phyloP scores from a whole-genome alignment of 2,329 filamentous ascomycete genomes.

The Fusarium sp. region DNA sequence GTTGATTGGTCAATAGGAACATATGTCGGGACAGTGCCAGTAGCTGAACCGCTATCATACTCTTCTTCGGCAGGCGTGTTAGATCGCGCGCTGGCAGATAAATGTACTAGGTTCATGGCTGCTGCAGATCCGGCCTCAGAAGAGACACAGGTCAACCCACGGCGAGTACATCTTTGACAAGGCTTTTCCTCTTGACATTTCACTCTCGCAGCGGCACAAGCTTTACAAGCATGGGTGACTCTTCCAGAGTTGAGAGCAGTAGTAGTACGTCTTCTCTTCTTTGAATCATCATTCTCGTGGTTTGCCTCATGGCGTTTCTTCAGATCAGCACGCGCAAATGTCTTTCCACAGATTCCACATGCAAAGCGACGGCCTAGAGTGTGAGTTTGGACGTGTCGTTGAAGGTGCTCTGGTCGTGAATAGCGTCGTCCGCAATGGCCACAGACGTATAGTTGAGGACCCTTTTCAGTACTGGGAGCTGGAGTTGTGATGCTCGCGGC shows the following conservation, averaged over 20 bases:
- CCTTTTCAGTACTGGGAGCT: slow-evolving; percentile 40
- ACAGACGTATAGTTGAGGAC: slow-evolving; percentile 60
- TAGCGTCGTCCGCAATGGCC: slow-evolving; percentile 64
- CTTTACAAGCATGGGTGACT: slow-evolving; percentile 65
- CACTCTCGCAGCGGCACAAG: slow-evolving; percentile 64
- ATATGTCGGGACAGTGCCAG: slow-evolving; percentile 13
- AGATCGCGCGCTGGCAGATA: slow-evolving; percentile 54
- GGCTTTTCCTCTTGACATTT: slow-evolving; percentile 68
- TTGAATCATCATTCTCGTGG: slow-evolving; percentile 62
- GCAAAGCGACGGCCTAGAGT: slow-evolving; percentile 63
- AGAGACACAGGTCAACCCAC: slow-evolving; percentile 59
- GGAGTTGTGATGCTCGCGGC: not conserved
- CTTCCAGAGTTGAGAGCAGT: slow-evolving; percentile 60
- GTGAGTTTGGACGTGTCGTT: slow-evolving; percentile 64
- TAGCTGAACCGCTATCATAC: slow-evolving; percentile 22
- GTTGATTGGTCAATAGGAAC: slow-evolving; percentile 29
- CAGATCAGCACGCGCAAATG: slow-evolving; percentile 65
- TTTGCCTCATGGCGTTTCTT: slow-evolving; percentile 65
- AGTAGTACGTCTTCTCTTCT: slow-evolving; percentile 60
- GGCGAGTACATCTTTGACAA: slow-evolving; percentile 62
- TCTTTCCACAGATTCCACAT: slow-evolving; percentile 64
- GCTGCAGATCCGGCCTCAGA: slow-evolving; percentile 55
- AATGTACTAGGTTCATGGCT: slow-evolving; percentile 58
- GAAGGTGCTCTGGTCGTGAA: slow-evolving; percentile 66
- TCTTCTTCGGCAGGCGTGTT: slow-evolving; percentile 41